Base-by-base conservation (phyloP, 306 rosid genomes). In the Cicer pinnatifidum region DNA sequence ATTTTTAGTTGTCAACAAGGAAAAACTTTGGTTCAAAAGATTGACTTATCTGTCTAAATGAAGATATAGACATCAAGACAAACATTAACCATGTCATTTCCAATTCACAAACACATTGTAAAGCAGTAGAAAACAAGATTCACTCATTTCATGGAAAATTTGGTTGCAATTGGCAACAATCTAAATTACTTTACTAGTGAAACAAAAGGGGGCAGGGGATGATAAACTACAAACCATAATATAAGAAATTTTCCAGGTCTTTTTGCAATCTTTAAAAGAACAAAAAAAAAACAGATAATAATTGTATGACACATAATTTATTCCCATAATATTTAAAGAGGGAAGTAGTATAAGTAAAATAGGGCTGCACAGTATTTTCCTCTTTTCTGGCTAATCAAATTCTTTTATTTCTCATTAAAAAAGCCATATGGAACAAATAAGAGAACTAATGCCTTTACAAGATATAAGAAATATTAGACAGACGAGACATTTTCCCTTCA, bases 1-100 rank as follows among this genome's bases (percentile, higher is more conserved):
- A 10, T 78, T 50, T 46, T n/a, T 82, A 76, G 72, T 71, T 51
- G 66, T 45, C 15, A 75, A 63, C 7, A 54, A 50, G 38, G 39
- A 19, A 19, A 52, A 52, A 20, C 16, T 39, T 53, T 46, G 45
- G 52, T 47, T 59, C 56, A 61, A 23, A 45, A 54, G 45, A 41
- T 13, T 50, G 15, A 16, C 37, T 75, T 67, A 16, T 3, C 9
- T 47, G 50, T 19, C 13, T 8, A 46, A 13, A 50, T 9, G 48
- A 41, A 62, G 63, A 71, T 48, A 43, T 5, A 44, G 68, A 15
- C n/a, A 58, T 75, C 15, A 2, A 7, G 16, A 76, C 45, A 47
- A 63, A 76, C 16, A 65, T 17, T 0, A 62, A 72, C 6, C 41
- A 28, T 2, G 9, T 28, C 64, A 58, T 10, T 73, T 64, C 54